A percentile compares a stretch with the other conserved stretches of the same genome.
Conservation (phyloP, 2,329 filamentous ascomycete species). For the Magnaporthales sp. region DNA sequence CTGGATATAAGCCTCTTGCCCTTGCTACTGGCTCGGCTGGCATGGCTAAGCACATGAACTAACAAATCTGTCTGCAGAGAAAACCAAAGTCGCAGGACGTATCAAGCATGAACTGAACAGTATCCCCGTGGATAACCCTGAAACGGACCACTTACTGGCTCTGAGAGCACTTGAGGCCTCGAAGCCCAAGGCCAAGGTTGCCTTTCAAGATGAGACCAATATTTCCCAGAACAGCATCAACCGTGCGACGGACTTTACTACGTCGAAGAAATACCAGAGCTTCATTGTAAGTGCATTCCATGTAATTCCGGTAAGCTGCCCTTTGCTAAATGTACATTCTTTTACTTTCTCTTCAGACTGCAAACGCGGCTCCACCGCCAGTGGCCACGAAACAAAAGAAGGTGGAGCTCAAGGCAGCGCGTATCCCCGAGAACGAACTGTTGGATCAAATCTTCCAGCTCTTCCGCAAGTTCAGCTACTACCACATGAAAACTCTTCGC, state of each 20-base stretch:
- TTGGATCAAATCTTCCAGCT: slow-evolving; percentile 75
- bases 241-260: slow-evolving; percentile 43
- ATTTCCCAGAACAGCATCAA: slow-evolving; percentile 36
- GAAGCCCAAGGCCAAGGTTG: slow-evolving; percentile 48
- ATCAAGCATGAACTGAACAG: slow-evolving; percentile 71
- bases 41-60: slow-evolving; percentile 10
- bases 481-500: slow-evolving; percentile 85
- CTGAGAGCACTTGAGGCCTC: slow-evolving; percentile 50
- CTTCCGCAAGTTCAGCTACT: slow-evolving; percentile 83
- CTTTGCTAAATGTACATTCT: neutral
- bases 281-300: slow-evolving; percentile 47
- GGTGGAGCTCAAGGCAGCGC: slow-evolving; percentile 75
- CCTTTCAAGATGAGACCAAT: slow-evolving; percentile 39
- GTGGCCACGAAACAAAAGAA: slow-evolving; percentile 46
- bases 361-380: slow-evolving; percentile 22
- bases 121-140: slow-evolving; percentile 62
- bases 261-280: slow-evolving; percentile 34
- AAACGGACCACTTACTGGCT: slow-evolving; percentile 55
- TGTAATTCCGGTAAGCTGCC: neutral
- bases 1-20: neutral
- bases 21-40: neutral
- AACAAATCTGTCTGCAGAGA: slow-evolving; percentile 41
- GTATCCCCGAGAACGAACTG: slow-evolving; percentile 82
- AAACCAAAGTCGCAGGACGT: slow-evolving; percentile 65
- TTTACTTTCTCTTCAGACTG: neutral